Conservation (phyloP, 1,139 yeast species). For the Geotrichum klebahnii region DNA sequence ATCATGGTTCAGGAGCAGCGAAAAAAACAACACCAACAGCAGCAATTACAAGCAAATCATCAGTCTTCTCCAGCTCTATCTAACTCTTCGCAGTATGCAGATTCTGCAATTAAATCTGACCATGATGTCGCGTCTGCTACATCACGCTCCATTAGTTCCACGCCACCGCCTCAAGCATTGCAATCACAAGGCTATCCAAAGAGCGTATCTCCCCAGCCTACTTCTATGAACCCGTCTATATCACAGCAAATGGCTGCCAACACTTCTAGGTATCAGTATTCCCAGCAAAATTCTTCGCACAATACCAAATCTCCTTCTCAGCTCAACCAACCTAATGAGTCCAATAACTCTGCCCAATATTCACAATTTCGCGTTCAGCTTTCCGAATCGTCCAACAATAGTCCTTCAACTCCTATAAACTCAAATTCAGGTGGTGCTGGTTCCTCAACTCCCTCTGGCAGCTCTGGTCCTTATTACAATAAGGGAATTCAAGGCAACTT, state of each 20-base stretch:
- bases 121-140: not conserved
- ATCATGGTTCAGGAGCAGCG: slow-evolving; percentile 19
- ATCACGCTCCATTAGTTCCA: not conserved
- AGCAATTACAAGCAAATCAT: slow-evolving; percentile 9
- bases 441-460: not conserved
- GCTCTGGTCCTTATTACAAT: slow-evolving; percentile 19
- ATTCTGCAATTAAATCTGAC: not conserved
- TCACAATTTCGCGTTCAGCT: slow-evolving; percentile 14
- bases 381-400: not conserved
- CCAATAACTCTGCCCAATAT: slow-evolving; percentile 3
- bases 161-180: not conserved
- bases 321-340: not conserved
- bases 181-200: not conserved
- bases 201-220: slow-evolving; percentile 12
- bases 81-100: not conserved
- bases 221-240: slow-evolving; percentile 3
- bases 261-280: slow-evolving; percentile 6
- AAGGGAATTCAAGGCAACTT: not conserved
- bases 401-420: slow-evolving; percentile 5
- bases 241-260: slow-evolving; percentile 17
- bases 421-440: not conserved
- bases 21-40: slow-evolving; percentile 8
- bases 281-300: not conserved
- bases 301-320: not conserved
- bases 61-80: not conserved